Conservation (phyloP, 768 basidiomycete species). For the Mycena haematopus region DNA sequence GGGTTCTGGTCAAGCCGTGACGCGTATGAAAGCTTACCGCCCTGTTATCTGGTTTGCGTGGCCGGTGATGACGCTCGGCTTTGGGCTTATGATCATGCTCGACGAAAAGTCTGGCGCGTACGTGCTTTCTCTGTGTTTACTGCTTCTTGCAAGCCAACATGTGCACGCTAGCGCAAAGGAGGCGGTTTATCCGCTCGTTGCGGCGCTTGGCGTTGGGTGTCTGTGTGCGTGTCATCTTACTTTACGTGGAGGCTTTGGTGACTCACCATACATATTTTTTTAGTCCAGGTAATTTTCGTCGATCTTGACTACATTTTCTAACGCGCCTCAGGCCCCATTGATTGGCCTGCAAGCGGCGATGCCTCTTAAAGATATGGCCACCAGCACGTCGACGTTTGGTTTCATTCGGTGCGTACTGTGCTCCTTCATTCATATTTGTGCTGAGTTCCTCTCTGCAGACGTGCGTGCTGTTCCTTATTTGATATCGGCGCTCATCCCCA, state of each 20-base stretch:
- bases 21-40: conserved; percentile 65
- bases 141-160: conserved; percentile 3
- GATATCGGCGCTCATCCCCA: conserved; percentile 6
- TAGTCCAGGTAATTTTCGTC: conserved; percentile 14
- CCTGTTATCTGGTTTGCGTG: conserved; percentile 67
- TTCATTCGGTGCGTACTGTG: conserved; percentile 63
- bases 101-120: conserved; percentile 61
- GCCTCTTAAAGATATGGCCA: conserved; percentile 89
- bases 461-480: conserved; percentile 42
- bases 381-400: conserved; percentile 72
- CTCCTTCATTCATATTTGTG: neutral
- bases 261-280: no score
- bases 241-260: conserved; percentile 41
- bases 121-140: conserved; percentile 31
- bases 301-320: no score
- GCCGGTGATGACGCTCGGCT: conserved; percentile 63
- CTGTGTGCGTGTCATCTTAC: conserved; percentile 52
- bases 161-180: conserved; percentile 58
- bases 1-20: conserved; percentile 60
- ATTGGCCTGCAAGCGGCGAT: conserved; percentile 85
- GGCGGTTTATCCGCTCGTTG: conserved; percentile 68
- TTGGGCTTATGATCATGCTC: conserved; percentile 76
- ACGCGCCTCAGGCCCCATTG: conserved; percentile 56
- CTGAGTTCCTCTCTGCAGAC: conserved; percentile 46
- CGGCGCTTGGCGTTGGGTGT: conserved; percentile 67